These are phyloP conservation scores for Cutaneotrichosporon mucoides DNA, from an alignment of 1,284 basidiomycete species.

Conservation along the genomic window DNA sequence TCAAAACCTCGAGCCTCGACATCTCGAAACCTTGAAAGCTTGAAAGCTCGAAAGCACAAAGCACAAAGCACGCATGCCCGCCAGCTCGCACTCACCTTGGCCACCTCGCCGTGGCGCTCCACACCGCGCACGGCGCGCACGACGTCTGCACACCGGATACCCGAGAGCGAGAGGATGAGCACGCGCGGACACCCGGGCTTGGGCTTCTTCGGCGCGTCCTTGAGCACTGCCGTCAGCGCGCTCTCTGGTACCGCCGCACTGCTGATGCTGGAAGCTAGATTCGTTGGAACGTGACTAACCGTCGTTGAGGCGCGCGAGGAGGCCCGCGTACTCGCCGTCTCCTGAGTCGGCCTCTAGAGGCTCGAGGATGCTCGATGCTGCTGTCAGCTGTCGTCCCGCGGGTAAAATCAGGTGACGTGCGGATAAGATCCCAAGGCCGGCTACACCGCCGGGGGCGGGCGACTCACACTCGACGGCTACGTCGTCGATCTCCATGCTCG, in stretches of 20 bases:
- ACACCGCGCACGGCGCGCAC: conserved; percentile 43
- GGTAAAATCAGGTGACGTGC: too few relatives aligned
- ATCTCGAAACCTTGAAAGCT: too few relatives aligned
- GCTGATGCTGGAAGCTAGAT: background rate
- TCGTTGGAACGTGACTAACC: background rate
- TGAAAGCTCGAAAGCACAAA: too few relatives aligned
- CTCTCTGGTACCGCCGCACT: too few relatives aligned
- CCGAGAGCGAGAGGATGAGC: conserved; percentile 45
- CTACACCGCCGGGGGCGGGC: too few relatives aligned
- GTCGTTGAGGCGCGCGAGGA: conserved; percentile 14
- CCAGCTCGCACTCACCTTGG: conserved; percentile 25
- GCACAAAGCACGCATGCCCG: too few relatives aligned
- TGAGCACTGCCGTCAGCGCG: conserved; percentile 13
- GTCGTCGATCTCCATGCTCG: conserved; percentile 46
- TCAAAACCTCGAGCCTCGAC: too few relatives aligned
- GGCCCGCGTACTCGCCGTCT: conserved; percentile 10
- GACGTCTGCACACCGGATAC: conserved; percentile 49
- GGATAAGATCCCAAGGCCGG: too few relatives aligned
- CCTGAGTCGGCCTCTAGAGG: background rate
- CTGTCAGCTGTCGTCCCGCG: background rate
- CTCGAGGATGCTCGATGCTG: background rate
- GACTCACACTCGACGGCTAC: conserved; percentile 30
- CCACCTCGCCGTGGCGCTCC: conserved; percentile 45
- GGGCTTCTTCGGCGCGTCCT: conserved; percentile 26
- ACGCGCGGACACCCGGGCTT: conserved; percentile 34